A percentile compares a stretch with the other conserved stretches of the same genome.
Conservation (phyloP, 805 yeast species). For the Clavispora vitiphila region DNA sequence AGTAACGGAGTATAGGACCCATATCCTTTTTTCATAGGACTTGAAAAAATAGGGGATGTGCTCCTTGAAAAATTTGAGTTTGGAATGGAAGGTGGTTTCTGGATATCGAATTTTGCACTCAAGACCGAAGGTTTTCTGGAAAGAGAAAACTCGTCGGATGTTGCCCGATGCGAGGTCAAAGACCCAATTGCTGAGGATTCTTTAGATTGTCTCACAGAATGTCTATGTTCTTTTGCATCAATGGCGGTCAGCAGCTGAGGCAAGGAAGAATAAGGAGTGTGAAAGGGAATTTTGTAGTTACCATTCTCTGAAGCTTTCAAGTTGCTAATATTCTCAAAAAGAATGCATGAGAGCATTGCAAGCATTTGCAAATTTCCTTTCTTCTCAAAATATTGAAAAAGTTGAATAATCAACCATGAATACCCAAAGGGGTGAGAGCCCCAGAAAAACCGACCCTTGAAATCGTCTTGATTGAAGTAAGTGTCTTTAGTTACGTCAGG, state of each 20-base stretch:
- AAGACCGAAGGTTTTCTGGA: slow-evolving; percentile 10
- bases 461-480: slow-evolving; percentile 1
- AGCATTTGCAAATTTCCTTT: slow-evolving; percentile 78
- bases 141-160: not conserved
- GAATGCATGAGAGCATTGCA: slow-evolving; percentile 78
- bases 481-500: slow-evolving; percentile 7
- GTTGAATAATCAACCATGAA: slow-evolving; percentile 55
- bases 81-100: slow-evolving; percentile 7
- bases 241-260: slow-evolving; percentile 23
- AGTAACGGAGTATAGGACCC: not conserved
- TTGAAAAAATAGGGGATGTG: not conserved
- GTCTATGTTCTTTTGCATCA: slow-evolving; percentile 1
- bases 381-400: slow-evolving; percentile 60
- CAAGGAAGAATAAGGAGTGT: slow-evolving; percentile 40
- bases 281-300: slow-evolving; percentile 36
- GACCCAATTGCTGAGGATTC: not conserved
- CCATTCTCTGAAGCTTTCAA: slow-evolving; percentile 6
- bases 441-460: slow-evolving; percentile 54
- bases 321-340: slow-evolving; percentile 39
- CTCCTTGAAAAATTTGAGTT: not conserved
- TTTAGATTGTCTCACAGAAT: not conserved
- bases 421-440: slow-evolving; percentile 77
- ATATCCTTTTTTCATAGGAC: not conserved
- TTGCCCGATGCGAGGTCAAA: not conserved
- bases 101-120: slow-evolving; percentile 7